phyloP scores from a whole-genome alignment of 2,329 filamentous ascomycete genomes.

The Colletotrichum chlorophyti region DNA sequence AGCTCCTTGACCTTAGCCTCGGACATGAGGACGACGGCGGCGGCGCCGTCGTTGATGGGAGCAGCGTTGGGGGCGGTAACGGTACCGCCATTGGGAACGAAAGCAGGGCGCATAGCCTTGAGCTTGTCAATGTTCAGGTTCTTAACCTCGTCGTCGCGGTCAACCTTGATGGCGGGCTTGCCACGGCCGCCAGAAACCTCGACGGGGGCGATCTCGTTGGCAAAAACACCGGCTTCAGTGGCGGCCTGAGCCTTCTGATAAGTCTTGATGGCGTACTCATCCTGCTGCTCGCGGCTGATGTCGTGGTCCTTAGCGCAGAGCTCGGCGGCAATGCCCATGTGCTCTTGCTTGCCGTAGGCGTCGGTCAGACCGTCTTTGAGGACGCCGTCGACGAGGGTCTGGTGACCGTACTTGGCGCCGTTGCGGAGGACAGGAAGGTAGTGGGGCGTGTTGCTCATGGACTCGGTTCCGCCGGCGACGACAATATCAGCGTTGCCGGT shows the following conservation, averaged over 20 bases:
- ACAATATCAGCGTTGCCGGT: constrained; percentile 92
- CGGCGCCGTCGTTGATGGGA: constrained; percentile 92
- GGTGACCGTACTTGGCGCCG: constrained; percentile 93
- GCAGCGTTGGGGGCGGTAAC: constrained; percentile 97
- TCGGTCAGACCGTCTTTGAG: constrained; percentile 95
- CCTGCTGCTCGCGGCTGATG: constrained; percentile 84
- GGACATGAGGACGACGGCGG: constrained; percentile 90
- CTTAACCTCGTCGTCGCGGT: constrained; percentile 94
- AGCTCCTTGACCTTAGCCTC: constrained; percentile 94
- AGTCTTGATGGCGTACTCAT: constrained; percentile 92
- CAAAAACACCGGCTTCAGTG: constrained; percentile 81
- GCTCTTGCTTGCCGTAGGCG: constrained; percentile 88
- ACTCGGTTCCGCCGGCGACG: constrained; percentile 93
- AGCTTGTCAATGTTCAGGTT: constrained; percentile 89
- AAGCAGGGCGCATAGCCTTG: constrained; percentile 82
- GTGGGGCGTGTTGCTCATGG: constrained; percentile 98
- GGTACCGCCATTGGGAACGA: constrained; percentile 81
- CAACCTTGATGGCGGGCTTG: constrained; percentile 82
- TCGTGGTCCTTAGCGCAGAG: constrained; percentile 87
- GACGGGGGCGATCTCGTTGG: constrained; percentile 85
- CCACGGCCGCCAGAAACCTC: constrained; percentile 88
- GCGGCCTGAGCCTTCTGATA: constrained; percentile 94
- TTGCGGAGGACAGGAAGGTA: constrained; percentile 88
- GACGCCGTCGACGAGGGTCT: constrained; percentile 87
- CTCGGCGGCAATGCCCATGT: constrained; percentile 94